Percentiles rank a stretch among this genome's conserved stretches.
These are phyloP conservation scores for Wickerhamiella qilinensis DNA, from an alignment of 805 yeast species.

Conservation along the genomic window DNA sequence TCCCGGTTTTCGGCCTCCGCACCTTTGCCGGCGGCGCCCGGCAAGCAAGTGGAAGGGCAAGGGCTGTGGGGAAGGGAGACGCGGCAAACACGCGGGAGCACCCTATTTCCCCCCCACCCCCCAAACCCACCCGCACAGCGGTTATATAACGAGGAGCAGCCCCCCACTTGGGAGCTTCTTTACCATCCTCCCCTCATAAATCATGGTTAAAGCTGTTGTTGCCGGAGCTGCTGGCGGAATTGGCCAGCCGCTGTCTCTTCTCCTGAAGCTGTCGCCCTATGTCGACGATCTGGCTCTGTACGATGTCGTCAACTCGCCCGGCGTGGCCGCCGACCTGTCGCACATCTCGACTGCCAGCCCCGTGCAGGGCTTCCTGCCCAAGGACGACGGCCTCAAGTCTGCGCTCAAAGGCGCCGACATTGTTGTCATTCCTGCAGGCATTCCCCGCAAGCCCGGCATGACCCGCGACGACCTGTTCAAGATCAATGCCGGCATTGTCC, in stretches of 20 bases:
- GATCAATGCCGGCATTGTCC: slow-evolving; percentile 69
- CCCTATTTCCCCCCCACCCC: background rate
- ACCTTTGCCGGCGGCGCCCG: no score
- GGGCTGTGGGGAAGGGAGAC: no score
- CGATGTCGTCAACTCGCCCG: slow-evolving; percentile 73
- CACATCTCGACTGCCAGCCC: slow-evolving; percentile 60
- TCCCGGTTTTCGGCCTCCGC: no score
- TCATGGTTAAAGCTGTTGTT: slow-evolving; percentile 33
- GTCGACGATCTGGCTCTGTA: slow-evolving; percentile 55
- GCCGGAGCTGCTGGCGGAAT: slow-evolving; percentile 79
- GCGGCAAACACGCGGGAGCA: no score
- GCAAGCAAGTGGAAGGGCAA: no score
- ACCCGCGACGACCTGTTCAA: slow-evolving; percentile 78
- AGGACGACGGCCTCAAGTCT: slow-evolving; percentile 42
- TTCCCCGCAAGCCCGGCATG: slow-evolving; percentile 92
- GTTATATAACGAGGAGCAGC: background rate
- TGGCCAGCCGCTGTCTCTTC: slow-evolving; percentile 79
- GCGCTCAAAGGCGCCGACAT: slow-evolving; percentile 73
- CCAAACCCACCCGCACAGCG: background rate
- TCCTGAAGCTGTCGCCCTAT: slow-evolving; percentile 52
- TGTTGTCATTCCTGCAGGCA: slow-evolving; percentile 82
- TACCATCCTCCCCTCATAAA: background rate
- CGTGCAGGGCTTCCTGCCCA: slow-evolving; percentile 37
- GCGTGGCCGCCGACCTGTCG: slow-evolving; percentile 77
- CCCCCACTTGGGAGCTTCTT: background rate